phyloP scores from a whole-genome alignment of 2,329 filamentous ascomycete species.

The Scedosporium dehoogii region DNA sequence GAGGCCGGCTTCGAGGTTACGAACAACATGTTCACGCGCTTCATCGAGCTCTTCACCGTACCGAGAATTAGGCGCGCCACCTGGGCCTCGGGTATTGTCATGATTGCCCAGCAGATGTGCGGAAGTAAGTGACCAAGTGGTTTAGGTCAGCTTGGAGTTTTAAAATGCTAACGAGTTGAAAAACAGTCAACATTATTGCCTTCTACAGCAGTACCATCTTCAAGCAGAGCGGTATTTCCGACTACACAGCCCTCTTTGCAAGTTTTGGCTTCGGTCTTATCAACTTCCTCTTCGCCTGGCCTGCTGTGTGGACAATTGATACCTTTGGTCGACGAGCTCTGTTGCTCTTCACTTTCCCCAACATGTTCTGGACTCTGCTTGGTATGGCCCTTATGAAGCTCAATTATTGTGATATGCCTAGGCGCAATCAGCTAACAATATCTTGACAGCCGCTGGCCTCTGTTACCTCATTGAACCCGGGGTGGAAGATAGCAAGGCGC shows the following conservation, averaged over 20 bases:
- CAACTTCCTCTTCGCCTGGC: conserved; percentile 58
- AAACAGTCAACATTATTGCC: conserved; percentile 34
- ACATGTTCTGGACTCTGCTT: conserved; percentile 52
- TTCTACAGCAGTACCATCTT: conserved; percentile 40
- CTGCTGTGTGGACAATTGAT: conserved; percentile 57
- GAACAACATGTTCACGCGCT: conserved; percentile 38
- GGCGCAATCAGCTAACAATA: conserved; percentile 1
- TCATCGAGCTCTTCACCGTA: conserved; percentile 47
- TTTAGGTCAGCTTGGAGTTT: too few species aligned
- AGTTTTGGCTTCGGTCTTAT: conserved; percentile 39
- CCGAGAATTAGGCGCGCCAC: conserved; percentile 51
- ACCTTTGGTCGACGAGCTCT: conserved; percentile 54
- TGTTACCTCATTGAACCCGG: conserved; percentile 23
- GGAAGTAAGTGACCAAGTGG: too few species aligned
- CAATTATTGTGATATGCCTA: neutral
- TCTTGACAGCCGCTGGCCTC: conserved; percentile 22
- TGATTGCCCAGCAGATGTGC: conserved; percentile 56
- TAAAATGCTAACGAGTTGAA: too few species aligned
- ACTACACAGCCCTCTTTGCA: conserved; percentile 27
- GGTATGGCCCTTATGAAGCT: conserved; percentile 13
- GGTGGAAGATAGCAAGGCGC: conserved; percentile 25
- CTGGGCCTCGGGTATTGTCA: conserved; percentile 56
- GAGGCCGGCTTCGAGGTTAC: conserved; percentile 22
- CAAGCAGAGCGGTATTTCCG: conserved; percentile 26
- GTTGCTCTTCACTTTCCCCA: conserved; percentile 55